A percentile compares a stretch with the other conserved stretches of the same genome.
These are phyloP conservation scores for Phytomonas sp. DNA, from an alignment of 208 protist genomes.

Conservation along the genomic window DNA sequence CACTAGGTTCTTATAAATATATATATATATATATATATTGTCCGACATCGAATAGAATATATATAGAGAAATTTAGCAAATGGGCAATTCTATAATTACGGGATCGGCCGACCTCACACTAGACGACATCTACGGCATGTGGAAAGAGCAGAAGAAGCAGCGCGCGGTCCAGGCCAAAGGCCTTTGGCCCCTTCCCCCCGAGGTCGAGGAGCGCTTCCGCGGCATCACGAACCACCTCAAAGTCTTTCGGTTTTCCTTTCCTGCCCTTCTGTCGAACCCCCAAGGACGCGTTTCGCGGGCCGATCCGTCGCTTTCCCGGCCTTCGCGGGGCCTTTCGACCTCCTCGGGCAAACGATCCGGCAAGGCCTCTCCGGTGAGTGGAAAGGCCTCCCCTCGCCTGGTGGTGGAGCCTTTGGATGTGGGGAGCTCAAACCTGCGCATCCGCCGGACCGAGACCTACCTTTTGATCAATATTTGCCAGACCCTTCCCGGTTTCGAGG, in stretches of 20 bases:
- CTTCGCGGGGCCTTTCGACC: neutral
- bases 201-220: slow-evolving; percentile 19
- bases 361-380: neutral
- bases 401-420: neutral
- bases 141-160: neutral
- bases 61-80: neutral
- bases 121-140: neutral
- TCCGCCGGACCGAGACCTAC: neutral
- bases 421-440: neutral
- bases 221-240: slow-evolving; percentile 43
- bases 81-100: neutral
- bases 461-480: neutral
- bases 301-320: neutral
- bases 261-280: neutral
- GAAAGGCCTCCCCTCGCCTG: neutral
- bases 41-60: neutral
- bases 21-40: slow-evolving; percentile 2
- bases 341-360: neutral
- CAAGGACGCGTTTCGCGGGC: neutral
- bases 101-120: neutral
- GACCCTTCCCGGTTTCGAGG: neutral
- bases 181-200: neutral
- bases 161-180: neutral
- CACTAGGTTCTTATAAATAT: neutral
- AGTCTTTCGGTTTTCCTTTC: slow-evolving; percentile 25